Percentiles rank a stretch among this genome's conserved stretches.
Evolutionary conservation across 352 stramenopile genomes (phyloP).

Genomic region (Paralagenidium karlingii): DNA sequence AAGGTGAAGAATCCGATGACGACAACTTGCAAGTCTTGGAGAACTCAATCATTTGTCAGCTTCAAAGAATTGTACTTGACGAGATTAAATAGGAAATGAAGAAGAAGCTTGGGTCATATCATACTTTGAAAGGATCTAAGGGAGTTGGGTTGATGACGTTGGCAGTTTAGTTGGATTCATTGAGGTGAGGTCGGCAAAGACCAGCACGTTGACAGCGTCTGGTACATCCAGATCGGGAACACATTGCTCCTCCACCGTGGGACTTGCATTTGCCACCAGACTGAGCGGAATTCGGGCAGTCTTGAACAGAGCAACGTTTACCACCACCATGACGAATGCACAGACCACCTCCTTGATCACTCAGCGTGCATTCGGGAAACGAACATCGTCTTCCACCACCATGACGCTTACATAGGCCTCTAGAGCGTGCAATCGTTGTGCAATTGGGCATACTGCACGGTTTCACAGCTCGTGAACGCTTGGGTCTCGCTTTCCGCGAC

Average conservation of each 20-base stretch:
- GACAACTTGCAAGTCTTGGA: no score
- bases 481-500: no score
- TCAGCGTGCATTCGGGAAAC: slow-evolving; percentile 61
- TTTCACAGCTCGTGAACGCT: no score
- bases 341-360: slow-evolving; percentile 72
- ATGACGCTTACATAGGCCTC: slow-evolving; percentile 73
- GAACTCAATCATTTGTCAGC: no score
- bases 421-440: slow-evolving; percentile 44
- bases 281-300: slow-evolving; percentile 70
- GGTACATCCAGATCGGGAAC: slow-evolving; percentile 50
- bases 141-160: no score
- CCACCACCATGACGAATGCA: slow-evolving; percentile 73
- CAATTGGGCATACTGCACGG: no score
- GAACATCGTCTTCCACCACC: slow-evolving; percentile 65
- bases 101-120: no score
- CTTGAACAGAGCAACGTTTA: slow-evolving; percentile 54
- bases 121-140: no score
- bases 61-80: no score
- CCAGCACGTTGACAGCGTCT: slow-evolving; percentile 80
- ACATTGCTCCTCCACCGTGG: slow-evolving; percentile 70
- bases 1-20: no score
- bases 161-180: no score
- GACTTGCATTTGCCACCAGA: slow-evolving; percentile 74
- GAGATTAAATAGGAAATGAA: no score
- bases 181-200: slow-evolving; percentile 50